A percentile compares a stretch with the other conserved stretches of the same genome.
Evolutionary conservation across 1,139 yeast species (phyloP).

Genomic region (Yamadazyma taylorii): DNA sequence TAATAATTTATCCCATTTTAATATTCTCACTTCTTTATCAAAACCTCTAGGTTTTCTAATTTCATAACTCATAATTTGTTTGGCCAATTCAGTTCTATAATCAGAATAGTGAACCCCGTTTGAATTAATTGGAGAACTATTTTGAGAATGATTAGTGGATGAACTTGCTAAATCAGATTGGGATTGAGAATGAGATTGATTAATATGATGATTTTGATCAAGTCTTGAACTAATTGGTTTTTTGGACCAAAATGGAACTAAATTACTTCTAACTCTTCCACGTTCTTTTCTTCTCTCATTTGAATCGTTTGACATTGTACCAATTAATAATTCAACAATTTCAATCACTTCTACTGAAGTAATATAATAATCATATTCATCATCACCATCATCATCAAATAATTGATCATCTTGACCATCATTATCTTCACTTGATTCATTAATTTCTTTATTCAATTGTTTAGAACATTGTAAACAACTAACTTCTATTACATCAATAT

Average conservation of each 20-base stretch:
- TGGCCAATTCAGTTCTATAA: slow-evolving; percentile 55
- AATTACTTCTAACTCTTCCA: slow-evolving; percentile 62
- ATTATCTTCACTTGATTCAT: slow-evolving; percentile 36
- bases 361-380: slow-evolving; percentile 48
- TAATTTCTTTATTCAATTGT: slow-evolving; percentile 20
- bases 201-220: slow-evolving; percentile 22
- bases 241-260: slow-evolving; percentile 69
- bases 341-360: slow-evolving; percentile 68
- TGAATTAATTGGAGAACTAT: slow-evolving; percentile 22
- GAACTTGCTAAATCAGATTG: neutral
- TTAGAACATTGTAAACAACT: slow-evolving; percentile 51
- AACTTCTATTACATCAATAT: slow-evolving; percentile 55
- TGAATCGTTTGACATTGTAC: slow-evolving; percentile 46
- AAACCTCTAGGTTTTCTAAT: slow-evolving; percentile 65
- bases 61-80: slow-evolving; percentile 65
- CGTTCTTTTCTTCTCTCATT: slow-evolving; percentile 57
- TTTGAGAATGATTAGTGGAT: slow-evolving; percentile 3
- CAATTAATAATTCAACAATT: slow-evolving; percentile 60
- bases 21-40: slow-evolving; percentile 63
- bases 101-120: slow-evolving; percentile 22
- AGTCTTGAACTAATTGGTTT: slow-evolving; percentile 56
- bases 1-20: slow-evolving; percentile 58
- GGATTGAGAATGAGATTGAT: neutral
- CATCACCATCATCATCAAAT: slow-evolving; percentile 21
- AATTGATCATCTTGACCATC: slow-evolving; percentile 13